These are phyloP conservation scores for Vigna nakashimae DNA, from an alignment of 306 rosid species.

Conservation along the genomic window DNA sequence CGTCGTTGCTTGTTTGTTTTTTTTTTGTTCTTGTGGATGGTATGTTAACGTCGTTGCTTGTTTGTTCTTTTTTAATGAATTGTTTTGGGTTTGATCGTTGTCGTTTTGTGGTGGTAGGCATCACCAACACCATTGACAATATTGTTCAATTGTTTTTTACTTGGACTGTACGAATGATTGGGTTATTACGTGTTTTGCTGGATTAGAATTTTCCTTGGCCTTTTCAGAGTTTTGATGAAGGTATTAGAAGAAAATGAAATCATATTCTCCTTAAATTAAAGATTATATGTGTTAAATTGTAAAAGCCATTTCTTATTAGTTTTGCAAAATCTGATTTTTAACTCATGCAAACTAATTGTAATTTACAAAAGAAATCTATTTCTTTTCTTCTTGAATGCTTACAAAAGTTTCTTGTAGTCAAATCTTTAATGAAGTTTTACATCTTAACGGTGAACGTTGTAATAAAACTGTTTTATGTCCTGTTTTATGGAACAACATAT, in stretches of 20 bases:
- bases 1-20: not conserved
- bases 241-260: too few relatives aligned
- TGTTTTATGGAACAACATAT: not conserved
- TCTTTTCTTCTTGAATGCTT: too few relatives aligned
- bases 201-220: constrained; percentile 2
- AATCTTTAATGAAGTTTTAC: too few relatives aligned
- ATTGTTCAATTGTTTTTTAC: not conserved
- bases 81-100: constrained; percentile 15
- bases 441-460: not conserved
- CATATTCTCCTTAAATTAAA: too few relatives aligned
- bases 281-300: too few relatives aligned
- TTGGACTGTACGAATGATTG: not conserved
- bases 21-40: constrained; percentile 56
- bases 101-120: constrained; percentile 2
- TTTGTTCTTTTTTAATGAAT: not conserved
- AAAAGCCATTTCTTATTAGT: too few relatives aligned
- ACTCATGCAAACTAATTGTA: too few relatives aligned
- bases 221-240: not conserved
- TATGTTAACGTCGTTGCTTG: constrained; percentile 14
- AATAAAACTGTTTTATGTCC: not conserved
- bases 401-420: too few relatives aligned
- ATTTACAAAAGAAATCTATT: too few relatives aligned
- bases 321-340: too few relatives aligned
- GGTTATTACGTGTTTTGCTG: not conserved
- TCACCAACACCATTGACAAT: not conserved